Conservation (phyloP, 2,329 filamentous ascomycete species). For the Colletotrichum orchidophilum region DNA sequence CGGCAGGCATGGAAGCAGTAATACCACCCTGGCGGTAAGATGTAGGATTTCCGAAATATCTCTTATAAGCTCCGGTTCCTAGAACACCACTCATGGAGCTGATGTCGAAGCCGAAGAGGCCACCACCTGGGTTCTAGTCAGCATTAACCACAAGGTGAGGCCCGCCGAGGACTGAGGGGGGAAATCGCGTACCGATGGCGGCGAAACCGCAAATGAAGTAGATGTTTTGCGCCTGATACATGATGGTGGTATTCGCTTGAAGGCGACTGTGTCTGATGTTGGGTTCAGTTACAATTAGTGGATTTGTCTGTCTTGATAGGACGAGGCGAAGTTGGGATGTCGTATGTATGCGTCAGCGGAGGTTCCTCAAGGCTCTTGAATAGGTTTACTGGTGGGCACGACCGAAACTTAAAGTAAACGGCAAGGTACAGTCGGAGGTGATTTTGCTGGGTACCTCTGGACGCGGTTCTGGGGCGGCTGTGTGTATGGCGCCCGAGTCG, state of each 20-base stretch:
- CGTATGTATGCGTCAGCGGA: slow-evolving; percentile 6
- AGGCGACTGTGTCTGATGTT: slow-evolving; percentile 1
- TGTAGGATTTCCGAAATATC: slow-evolving; percentile 73
- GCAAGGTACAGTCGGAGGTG: background rate
- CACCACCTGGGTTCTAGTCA: slow-evolving; percentile 63
- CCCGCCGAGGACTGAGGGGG: background rate
- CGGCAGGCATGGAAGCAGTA: slow-evolving; percentile 78
- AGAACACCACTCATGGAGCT: slow-evolving; percentile 77
- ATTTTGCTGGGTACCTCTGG: background rate
- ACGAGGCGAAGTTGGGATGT: background rate
- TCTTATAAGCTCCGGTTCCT: slow-evolving; percentile 74
- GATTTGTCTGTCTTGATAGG: background rate
- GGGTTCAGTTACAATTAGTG: background rate
- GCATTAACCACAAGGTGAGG: background rate
- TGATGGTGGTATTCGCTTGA: slow-evolving; percentile 35
- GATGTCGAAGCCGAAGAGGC: slow-evolving; percentile 83
- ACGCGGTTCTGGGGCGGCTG: slow-evolving; percentile 1
- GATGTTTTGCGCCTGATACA: slow-evolving; percentile 60
- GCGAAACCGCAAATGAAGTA: slow-evolving; percentile 71
- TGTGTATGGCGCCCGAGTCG: slow-evolving; percentile 6
- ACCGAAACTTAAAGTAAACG: slow-evolving; percentile 16
- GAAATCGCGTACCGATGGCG: slow-evolving; percentile 60
- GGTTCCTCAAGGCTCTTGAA: background rate
- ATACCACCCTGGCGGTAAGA: slow-evolving; percentile 73
- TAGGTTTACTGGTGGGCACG: background rate